Conservation (phyloP, 495 filamentous ascomycete species). For the Podospora australis region DNA sequence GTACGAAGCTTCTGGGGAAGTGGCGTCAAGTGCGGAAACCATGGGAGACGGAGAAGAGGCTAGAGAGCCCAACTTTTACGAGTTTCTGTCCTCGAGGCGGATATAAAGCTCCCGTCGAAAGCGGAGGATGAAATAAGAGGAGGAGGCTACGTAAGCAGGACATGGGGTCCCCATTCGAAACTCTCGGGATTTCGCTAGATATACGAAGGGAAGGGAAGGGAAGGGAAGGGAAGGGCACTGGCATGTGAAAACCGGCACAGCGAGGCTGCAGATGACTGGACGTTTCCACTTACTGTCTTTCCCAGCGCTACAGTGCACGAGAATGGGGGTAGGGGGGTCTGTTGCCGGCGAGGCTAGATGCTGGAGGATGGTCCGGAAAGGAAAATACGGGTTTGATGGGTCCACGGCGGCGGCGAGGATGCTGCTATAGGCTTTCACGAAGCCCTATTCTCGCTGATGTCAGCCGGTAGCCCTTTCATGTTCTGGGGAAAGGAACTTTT, state of each 20-base stretch:
- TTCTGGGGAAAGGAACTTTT: neutral
- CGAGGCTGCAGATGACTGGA: too few relatives aligned
- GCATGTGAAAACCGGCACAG: neutral
- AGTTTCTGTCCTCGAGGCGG: too few relatives aligned
- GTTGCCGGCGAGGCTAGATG: constrained; percentile 29
- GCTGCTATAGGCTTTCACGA: constrained; percentile 46
- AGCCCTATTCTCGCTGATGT: constrained; percentile 33
- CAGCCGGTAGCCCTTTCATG: neutral
- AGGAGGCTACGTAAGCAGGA: constrained; percentile 19
- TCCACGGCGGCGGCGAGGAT: constrained; percentile 39
- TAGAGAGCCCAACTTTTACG: too few relatives aligned
- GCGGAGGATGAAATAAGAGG: neutral
- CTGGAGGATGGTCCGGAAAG: constrained; percentile 37
- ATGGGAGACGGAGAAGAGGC: too few relatives aligned
- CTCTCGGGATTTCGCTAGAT: neutral
- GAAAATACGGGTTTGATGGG: constrained; percentile 25
- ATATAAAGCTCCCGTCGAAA: neutral
- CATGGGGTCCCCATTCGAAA: constrained; percentile 33
- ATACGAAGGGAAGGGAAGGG: too few relatives aligned
- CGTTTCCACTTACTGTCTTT: constrained; percentile 29
- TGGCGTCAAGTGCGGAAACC: too few relatives aligned
- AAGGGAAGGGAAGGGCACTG: neutral
- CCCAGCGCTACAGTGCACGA: constrained; percentile 34
- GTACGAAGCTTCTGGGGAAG: too few relatives aligned
- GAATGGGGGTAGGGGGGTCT: constrained; percentile 21